Conservation (phyloP, 768 basidiomycete species). For the Mycena albidolilacea region DNA sequence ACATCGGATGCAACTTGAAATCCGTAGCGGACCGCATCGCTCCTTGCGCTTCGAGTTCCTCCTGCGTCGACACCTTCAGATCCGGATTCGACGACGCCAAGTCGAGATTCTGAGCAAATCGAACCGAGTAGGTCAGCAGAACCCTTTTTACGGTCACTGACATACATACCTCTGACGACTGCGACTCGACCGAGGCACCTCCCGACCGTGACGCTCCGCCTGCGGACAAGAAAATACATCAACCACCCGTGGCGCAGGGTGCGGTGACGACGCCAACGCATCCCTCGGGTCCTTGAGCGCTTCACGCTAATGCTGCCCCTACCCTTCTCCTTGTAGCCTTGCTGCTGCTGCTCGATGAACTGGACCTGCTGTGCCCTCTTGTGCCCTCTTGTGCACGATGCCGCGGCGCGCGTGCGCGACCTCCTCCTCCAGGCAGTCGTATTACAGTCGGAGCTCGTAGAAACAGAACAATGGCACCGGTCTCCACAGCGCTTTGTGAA, state of each 20-base stretch:
- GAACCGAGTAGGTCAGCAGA: not conserved
- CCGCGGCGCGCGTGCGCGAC: conserved; percentile 22
- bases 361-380: conserved; percentile 29
- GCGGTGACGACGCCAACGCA: too few species aligned
- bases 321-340: not conserved
- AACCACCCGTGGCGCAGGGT: not conserved
- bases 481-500: too few species aligned
- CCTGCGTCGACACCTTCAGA: not conserved
- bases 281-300: conserved; percentile 3
- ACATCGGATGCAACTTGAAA: too few species aligned
- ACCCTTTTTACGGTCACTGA: too few species aligned
- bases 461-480: not conserved
- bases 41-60: not conserved
- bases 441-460: conserved; percentile 24
- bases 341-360: conserved; percentile 17
- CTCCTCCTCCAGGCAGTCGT: conserved; percentile 27
- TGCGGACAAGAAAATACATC: not conserved
- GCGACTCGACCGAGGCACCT: not conserved
- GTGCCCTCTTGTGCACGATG: conserved; percentile 28
- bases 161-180: conserved; percentile 2
- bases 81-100: too few species aligned
- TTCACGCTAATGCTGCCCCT: not conserved
- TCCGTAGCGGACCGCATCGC: too few species aligned
- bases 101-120: not conserved
- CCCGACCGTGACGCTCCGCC: not conserved